Evolutionary conservation across 164 flowering plant species (phyloP), one percentile per base, ranked within the genome.

Genomic region (Liriodendron chinense): DNA sequence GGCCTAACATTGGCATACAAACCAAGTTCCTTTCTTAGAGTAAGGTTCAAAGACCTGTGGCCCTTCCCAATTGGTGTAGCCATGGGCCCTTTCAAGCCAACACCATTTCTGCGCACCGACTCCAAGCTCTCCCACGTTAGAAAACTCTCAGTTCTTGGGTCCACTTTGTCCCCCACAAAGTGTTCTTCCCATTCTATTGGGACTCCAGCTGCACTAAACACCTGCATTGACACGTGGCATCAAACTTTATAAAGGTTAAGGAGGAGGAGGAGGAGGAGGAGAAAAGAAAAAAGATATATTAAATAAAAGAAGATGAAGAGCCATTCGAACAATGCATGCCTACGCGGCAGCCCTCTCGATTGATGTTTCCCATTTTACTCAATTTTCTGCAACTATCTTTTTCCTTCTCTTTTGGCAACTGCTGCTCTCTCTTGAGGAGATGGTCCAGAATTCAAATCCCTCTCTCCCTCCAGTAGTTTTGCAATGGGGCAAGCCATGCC

Each of bases 121-220:
- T 96, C 98, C 64, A 96, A 80, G 84, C 97, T 92, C 82, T 94
- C 99, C 97, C 97, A 96, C 65, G 99, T 94, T 23, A 93, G 86
- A 74, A 93, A 94, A 83, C 98, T 95, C 79, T 92, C 89, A 24
- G 98, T 95, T 85, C 97, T 86, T 47, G 97, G 94, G 76, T 95
- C 99, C 43, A 95, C 84, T 82, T 88, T 80, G 69, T 74, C 77
- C 72, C 96, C 92, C 53, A 95, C 99, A 76, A 80, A 92, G 79
- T 95, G 99, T 75, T 93, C 98, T 73, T 95, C 99, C 99, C 99
- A 95, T 78, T 92, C 92, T 75, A 95, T 91, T 20, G 96, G 95
- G 66, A 93, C 97, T 48, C 86, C 93, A 81, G 97, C 99, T 18
- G 83, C 80, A 73, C 56, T 86, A 68, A 91, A 92, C 47, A 95